phyloP scores from a whole-genome alignment of 2,329 filamentous ascomycete species.

The Orbilia blumenaviensis region DNA sequence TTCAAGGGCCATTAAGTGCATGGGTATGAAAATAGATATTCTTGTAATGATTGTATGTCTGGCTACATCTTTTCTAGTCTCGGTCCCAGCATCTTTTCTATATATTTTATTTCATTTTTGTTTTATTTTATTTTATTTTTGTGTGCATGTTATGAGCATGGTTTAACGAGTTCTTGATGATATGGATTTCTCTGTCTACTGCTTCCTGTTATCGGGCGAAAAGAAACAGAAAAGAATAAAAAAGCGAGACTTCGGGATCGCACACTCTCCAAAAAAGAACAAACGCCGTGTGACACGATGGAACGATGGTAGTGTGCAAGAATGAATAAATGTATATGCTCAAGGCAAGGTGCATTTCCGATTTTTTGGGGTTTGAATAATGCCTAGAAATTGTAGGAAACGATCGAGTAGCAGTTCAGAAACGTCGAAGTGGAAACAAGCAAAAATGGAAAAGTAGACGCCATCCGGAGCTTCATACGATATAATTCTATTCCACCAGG shows the following conservation, averaged over 20 bases:
- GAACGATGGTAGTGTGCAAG: not conserved
- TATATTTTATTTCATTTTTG: too few species aligned
- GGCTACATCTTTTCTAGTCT: too few species aligned
- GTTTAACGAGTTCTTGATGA: not conserved
- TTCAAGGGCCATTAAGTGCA: slow-evolving; percentile 57
- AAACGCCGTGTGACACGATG: too few species aligned
- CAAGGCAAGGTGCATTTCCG: too few species aligned
- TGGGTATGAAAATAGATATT: not conserved
- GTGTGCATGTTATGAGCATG: not conserved
- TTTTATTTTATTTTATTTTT: too few species aligned
- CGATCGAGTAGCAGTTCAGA: not conserved
- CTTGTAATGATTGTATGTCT: not conserved
- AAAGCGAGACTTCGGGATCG: not conserved
- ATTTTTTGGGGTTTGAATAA: not conserved
- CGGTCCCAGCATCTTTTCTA: too few species aligned
- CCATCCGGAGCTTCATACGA: not conserved
- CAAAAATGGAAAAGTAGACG: not conserved
- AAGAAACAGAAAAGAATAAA: not conserved
- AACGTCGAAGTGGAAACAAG: not conserved
- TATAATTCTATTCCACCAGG: not conserved
- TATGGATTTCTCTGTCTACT: not conserved
- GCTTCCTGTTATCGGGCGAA: not conserved
- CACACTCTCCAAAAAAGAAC: not conserved
- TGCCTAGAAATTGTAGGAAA: too few species aligned
- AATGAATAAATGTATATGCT: too few species aligned